A percentile compares a stretch with the other conserved stretches of the same genome.
Evolutionary conservation across 2,329 filamentous ascomycete genomes (phyloP).

Genomic region (Cordyceps pruinosa): DNA sequence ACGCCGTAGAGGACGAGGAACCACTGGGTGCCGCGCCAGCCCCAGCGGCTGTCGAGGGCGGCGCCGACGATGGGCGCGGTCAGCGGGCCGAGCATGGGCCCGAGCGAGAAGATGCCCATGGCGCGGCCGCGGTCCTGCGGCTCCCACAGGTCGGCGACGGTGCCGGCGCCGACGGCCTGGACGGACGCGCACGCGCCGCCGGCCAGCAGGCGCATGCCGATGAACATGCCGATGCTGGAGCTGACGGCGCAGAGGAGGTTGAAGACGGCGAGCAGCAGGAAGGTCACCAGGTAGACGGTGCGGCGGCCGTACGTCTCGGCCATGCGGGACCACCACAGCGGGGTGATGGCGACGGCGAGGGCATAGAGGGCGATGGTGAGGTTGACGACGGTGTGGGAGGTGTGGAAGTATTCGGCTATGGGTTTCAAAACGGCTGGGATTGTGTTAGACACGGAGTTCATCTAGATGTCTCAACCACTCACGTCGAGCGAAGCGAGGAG

Average conservation of each 20-base stretch:
- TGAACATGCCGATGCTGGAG: slow-evolving; percentile 65
- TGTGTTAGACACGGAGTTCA: background rate
- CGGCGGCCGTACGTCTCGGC: slow-evolving; percentile 67
- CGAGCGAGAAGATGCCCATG: slow-evolving; percentile 80
- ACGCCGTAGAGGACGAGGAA: slow-evolving; percentile 66
- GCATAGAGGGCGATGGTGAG: slow-evolving; percentile 74
- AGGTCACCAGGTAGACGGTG: slow-evolving; percentile 72
- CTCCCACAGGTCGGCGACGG: slow-evolving; percentile 77
- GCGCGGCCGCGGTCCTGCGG: slow-evolving; percentile 62
- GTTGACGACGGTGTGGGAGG: slow-evolving; percentile 62
- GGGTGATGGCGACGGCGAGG: slow-evolving; percentile 76
- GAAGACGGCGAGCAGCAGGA: slow-evolving; percentile 65
- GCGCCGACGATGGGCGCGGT: slow-evolving; percentile 73
- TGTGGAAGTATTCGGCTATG: slow-evolving; percentile 55
- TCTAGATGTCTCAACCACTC: background rate
- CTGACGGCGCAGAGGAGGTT: slow-evolving; percentile 63
- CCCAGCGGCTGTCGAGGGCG: slow-evolving; percentile 57
- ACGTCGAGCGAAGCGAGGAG: background rate
- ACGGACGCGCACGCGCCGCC: slow-evolving; percentile 75
- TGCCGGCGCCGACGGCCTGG: slow-evolving; percentile 76
- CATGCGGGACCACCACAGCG: slow-evolving; percentile 81
- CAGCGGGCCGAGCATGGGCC: slow-evolving; percentile 67
- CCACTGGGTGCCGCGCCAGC: slow-evolving; percentile 75
- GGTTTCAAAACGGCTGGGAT: slow-evolving; percentile 57
- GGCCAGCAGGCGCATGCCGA: slow-evolving; percentile 65